phyloP scores from a whole-genome alignment of 2,329 filamentous ascomycete species.

The Botrytis porri region DNA sequence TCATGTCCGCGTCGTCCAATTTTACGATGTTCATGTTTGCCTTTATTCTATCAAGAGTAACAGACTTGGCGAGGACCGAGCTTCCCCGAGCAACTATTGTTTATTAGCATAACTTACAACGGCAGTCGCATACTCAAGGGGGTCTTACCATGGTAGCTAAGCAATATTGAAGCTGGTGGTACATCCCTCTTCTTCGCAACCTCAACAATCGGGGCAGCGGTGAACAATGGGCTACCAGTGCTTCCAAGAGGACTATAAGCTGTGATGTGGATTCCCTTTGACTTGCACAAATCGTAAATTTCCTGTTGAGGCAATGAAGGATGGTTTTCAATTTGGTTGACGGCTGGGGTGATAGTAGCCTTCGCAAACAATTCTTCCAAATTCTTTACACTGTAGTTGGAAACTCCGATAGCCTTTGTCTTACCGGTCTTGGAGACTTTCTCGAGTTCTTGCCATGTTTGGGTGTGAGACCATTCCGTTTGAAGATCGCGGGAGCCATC shows the following conservation, averaged over 20 bases:
- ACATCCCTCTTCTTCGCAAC: constrained; percentile 62
- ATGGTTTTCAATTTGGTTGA: constrained; percentile 61
- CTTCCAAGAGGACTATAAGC: constrained; percentile 48
- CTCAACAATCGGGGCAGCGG: constrained; percentile 58
- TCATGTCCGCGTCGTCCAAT: constrained; percentile 61
- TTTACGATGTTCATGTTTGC: constrained; percentile 66
- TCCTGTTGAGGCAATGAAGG: constrained; percentile 55
- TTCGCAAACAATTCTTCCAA: constrained; percentile 41
- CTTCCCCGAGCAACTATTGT: constrained; percentile 61
- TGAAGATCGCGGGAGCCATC: constrained; percentile 75
- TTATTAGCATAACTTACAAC: not conserved
- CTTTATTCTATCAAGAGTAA: constrained; percentile 65
- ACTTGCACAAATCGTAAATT: constrained; percentile 49
- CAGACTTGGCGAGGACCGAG: constrained; percentile 72
- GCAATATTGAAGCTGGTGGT: constrained; percentile 59
- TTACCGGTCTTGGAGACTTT: constrained; percentile 59
- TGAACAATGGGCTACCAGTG: constrained; percentile 47
- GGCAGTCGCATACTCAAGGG: constrained; percentile 11
- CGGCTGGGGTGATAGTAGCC: constrained; percentile 48
- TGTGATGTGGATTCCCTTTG: constrained; percentile 50
- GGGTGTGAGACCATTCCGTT: constrained; percentile 64
- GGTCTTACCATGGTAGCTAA: constrained; percentile 69
- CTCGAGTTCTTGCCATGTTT: constrained; percentile 78
- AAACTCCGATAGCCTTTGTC: constrained; percentile 48
- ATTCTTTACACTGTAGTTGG: constrained; percentile 40